Conservation (phyloP, 805 yeast species). For the Alloascoidea africana region DNA sequence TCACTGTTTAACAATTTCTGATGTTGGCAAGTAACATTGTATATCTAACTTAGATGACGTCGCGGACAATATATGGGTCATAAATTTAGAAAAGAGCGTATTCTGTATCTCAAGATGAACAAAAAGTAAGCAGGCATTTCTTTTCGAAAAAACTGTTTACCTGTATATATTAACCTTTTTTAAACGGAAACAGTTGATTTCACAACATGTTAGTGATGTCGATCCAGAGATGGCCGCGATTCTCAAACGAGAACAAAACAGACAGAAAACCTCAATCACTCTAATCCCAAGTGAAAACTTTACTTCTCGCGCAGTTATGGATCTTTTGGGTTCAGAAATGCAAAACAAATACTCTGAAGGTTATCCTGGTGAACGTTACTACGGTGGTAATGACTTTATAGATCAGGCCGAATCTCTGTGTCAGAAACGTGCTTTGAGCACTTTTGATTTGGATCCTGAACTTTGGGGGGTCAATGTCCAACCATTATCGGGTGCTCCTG, state of each 20-base stretch:
- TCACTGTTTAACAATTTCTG: too few relatives aligned
- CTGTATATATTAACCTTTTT: too few relatives aligned
- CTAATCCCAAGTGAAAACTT: slow-evolving; percentile 93
- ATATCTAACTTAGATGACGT: too few relatives aligned
- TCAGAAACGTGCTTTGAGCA: slow-evolving; percentile 80
- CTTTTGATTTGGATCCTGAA: slow-evolving; percentile 59
- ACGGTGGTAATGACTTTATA: slow-evolving; percentile 94
- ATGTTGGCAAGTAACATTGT: too few relatives aligned
- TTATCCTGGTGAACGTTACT: slow-evolving; percentile 94
- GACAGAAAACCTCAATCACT: slow-evolving; percentile 87
- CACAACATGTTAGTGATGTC: slow-evolving; percentile 46
- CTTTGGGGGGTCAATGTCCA: slow-evolving; percentile 98
- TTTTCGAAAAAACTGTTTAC: too few relatives aligned
- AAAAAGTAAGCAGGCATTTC: too few relatives aligned
- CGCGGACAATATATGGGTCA: too few relatives aligned
- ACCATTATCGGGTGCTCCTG: slow-evolving; percentile 92
- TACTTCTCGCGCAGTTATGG: slow-evolving; percentile 91
- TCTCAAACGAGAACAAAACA: slow-evolving; percentile 56
- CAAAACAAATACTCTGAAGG: slow-evolving; percentile 97
- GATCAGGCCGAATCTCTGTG: slow-evolving; percentile 84
- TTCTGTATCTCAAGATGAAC: too few relatives aligned
- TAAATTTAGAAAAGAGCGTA: too few relatives aligned
- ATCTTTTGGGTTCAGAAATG: slow-evolving; percentile 90
- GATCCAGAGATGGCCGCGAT: slow-evolving; percentile 83
- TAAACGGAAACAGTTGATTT: slow-evolving; percentile 31